Base-by-base conservation (phyloP, 148 eudicot genomes). In the Hydrangea macrophylla region DNA sequence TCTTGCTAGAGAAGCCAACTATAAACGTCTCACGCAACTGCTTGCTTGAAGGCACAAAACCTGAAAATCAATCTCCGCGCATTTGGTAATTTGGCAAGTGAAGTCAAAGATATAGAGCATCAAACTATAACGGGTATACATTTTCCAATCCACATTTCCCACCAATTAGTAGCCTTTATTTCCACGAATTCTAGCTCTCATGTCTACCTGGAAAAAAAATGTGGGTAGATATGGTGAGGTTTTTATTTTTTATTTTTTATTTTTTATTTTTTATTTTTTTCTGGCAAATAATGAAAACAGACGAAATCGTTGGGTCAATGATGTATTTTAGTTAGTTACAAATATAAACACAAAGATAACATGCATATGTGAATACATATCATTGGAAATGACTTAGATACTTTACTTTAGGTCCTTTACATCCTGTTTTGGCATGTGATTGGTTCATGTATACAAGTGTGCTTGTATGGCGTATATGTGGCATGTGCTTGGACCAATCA, bases 111-210 rank as follows among this genome's bases (percentile, higher is more conserved):
- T 20, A 36, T 0, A 6, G 31, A 13, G 28, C 25, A 13, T 56
- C 55, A 28, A 58, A 60, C 22, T 22, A 25, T 40, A 12, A 18
- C 36, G n/a, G 31, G 44, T 22, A 32, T 5, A 25, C 25, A 67
- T 9, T n/a, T 55, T 32, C 33, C 11, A 12, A 7, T 53, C 53
- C 15, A 18, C n/a, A 57, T 44, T 36, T 58, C 44, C 32, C 51
- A 48, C 44, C 58, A 33, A 10, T 69, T 65, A 91, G 75, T 91
- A 91, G 61, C 97, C 97, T 70, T 88, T 88, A 76, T 91, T 91
- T 72, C 92, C 97, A 31, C 92, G 94, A 58, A 91, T 91, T 58
- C 92, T 83, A 74, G 94, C 94, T 78, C 97, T 83, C 95, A 91
- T 91, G 79, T 91, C 97, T 79, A 91, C 88, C 97, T 91, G 84